Evolutionary conservation across 345 rosid genomes (phyloP), one percentile per base, ranked within the genome.

Genomic region (Melaleuca quinquenervia): DNA sequence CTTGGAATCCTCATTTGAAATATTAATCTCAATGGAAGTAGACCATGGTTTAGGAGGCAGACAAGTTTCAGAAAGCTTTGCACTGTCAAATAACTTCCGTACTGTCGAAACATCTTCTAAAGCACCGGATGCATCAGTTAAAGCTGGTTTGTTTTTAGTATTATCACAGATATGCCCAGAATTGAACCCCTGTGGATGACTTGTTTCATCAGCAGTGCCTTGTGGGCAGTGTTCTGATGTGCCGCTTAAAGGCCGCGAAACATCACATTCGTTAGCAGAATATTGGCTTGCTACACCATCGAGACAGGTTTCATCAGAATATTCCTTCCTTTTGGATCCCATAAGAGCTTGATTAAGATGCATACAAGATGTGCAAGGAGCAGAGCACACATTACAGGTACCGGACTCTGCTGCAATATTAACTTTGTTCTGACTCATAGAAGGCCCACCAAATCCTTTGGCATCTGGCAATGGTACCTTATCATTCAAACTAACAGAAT

Each of bases 311-410:
- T 95, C 98, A 91, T 95, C 96, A 29, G 94, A 94, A 87, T 88
- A 91, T 86, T 91, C 98, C 18, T 88, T 93, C 83, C 45, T 91
- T 88, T 95, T 94, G 50, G 92, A 90, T 85, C 91, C 95, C 91
- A 90, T 90, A 85, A 75, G 86, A 87, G 90, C 91, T 80, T 84
- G 82, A 84, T 87, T 90, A 84, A 87, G 93, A 87, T 95, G 98
- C 94, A 91, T 93, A 87, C 98, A 95, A 62, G 96, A 96, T 83
- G 96, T 94, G 91, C 98, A 93, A 88, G 97, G 94, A 87, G 98
- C 93, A 53, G 91, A 95, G 89, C 95, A 94, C 84, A 93, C 94
- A 89, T 93, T 94, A 87, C 96, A 93, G 85, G 93, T 96, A 89
- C 99, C 98, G 86, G 96, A 95, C 87, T 96, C 95, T 86, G 84